These are phyloP conservation scores for Rhodomyrtus psidioides DNA, from an alignment of 441 rosid genomes.

Conservation along the genomic window DNA sequence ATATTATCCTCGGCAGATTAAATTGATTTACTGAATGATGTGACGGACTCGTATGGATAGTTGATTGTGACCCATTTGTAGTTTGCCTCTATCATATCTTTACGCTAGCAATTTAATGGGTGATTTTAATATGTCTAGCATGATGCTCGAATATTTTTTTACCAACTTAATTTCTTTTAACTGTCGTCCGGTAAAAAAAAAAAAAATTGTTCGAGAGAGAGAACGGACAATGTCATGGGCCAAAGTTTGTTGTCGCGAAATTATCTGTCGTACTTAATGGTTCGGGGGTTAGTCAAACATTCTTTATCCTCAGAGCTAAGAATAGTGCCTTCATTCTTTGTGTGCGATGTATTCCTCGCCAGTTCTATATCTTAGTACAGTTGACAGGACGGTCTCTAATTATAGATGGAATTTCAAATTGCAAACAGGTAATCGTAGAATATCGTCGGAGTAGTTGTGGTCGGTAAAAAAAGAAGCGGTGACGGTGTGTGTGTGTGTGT, in stretches of 20 bases:
- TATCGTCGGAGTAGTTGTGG: not conserved
- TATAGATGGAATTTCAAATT: not conserved
- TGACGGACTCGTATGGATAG: not conserved
- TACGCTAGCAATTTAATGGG: not conserved
- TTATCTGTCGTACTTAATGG: not conserved
- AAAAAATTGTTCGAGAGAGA: not conserved
- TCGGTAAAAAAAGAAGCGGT: not conserved
- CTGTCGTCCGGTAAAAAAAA: not conserved
- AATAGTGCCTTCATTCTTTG: not conserved
- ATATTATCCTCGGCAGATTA: not conserved
- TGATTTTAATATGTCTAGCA: not conserved
- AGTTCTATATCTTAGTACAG: not conserved
- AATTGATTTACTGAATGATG: not conserved
- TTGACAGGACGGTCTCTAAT: not conserved
- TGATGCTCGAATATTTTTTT: not conserved
- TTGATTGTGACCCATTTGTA: not conserved
- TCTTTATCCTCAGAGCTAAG: not conserved
- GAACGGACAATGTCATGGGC: not conserved
- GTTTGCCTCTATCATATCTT: not conserved
- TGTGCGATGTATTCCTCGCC: not conserved
- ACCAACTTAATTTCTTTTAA: not conserved
- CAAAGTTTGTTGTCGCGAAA: not conserved
- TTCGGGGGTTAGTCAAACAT: not conserved
- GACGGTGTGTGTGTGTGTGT: no score
- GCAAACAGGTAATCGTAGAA: not conserved